A percentile compares a stretch with the other conserved stretches of the same genome.
These are phyloP conservation scores for Styphnolobium japonicum DNA, from an alignment of 306 rosid species.

Conservation along the genomic window DNA sequence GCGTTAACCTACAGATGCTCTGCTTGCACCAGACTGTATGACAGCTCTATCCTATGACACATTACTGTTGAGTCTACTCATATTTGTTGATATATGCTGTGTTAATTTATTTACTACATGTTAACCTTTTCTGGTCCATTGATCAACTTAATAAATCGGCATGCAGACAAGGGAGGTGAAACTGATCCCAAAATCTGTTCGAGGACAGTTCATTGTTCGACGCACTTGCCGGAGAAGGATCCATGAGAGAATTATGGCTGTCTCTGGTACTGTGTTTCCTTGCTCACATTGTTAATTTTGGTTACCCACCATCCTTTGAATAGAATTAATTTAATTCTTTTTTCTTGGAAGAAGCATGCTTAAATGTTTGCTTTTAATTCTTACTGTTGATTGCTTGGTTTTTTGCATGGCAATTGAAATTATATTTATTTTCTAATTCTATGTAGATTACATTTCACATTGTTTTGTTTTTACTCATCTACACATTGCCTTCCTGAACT, in stretches of 20 bases:
- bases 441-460: background rate
- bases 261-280: slow-evolving; percentile 60
- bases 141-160: slow-evolving; percentile 18
- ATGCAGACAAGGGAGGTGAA: slow-evolving; percentile 80
- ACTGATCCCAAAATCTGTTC: slow-evolving; percentile 62
- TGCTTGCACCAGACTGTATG: background rate
- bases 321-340: background rate
- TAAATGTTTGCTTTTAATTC: background rate
- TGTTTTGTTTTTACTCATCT: background rate
- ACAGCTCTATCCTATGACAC: background rate
- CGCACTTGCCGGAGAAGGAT: slow-evolving; percentile 81
- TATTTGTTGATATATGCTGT: background rate
- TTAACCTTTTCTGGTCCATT: background rate
- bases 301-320: background rate
- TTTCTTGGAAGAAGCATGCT: background rate
- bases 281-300: background rate
- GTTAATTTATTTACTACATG: background rate
- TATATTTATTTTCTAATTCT: background rate
- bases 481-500: background rate
- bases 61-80: background rate
- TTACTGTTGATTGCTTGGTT: background rate
- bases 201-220: slow-evolving; percentile 56
- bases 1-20: background rate
- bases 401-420: background rate
- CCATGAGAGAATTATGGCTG: slow-evolving; percentile 75